Conservation (phyloP, 257 asterid species). For the Datura wrightii region DNA sequence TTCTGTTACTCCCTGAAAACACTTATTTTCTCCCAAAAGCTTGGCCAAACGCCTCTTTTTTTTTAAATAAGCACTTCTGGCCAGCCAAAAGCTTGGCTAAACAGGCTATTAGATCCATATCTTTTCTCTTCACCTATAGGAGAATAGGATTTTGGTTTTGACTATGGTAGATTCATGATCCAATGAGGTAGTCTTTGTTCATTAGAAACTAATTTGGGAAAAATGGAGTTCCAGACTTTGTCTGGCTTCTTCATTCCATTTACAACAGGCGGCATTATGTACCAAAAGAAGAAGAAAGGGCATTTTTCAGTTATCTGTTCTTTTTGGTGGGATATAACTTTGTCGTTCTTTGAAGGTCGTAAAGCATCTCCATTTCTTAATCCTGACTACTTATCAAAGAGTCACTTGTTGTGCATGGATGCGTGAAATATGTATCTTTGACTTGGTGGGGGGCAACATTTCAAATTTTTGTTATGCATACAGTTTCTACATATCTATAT, state of each 20-base stretch:
- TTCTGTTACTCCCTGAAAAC: too few species aligned
- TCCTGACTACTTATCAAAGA: not conserved
- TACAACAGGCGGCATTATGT: not conserved
- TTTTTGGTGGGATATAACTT: not conserved
- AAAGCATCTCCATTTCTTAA: not conserved
- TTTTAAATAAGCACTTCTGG: too few species aligned
- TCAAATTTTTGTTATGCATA: not conserved
- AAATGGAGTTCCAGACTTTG: not conserved
- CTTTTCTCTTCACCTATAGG: not conserved
- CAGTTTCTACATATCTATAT: not conserved
- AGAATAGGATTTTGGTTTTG: not conserved
- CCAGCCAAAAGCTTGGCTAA: too few species aligned
- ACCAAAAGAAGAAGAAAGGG: slow-evolving; percentile 12
- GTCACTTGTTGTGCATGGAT: not conserved
- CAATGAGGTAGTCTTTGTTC: not conserved
- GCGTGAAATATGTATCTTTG: not conserved
- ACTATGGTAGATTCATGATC: not conserved
- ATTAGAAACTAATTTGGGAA: not conserved
- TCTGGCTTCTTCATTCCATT: not conserved
- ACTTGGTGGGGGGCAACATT: not conserved
- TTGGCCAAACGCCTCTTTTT: too few species aligned
- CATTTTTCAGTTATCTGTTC: not conserved
- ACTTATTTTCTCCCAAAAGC: too few species aligned
- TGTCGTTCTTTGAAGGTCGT: not conserved
- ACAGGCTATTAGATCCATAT: too few species aligned